These are phyloP conservation scores for Cytospora mali DNA, from an alignment of 2,329 filamentous ascomycete species.

Conservation along the genomic window DNA sequence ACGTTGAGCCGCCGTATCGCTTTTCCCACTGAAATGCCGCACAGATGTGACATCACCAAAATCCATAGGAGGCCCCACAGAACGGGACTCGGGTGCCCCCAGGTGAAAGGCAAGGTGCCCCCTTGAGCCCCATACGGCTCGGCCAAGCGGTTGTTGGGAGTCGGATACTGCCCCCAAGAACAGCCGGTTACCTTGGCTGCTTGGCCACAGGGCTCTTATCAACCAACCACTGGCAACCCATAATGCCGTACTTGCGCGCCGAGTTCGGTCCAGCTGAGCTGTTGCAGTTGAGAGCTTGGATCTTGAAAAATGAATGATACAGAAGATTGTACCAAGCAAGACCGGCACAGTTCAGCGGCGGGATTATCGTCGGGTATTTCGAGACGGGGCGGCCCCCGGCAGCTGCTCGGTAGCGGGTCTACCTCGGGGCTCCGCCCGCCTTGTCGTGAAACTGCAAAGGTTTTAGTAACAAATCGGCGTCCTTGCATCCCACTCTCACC, in stretches of 20 bases:
- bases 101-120: background rate
- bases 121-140: background rate
- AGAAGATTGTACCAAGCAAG: background rate
- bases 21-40: background rate
- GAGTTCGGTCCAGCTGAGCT: background rate
- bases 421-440: constrained; percentile 18
- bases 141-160: background rate
- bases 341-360: background rate
- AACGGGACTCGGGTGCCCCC: background rate
- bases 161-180: background rate
- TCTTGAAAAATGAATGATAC: background rate
- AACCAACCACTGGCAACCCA: background rate
- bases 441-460: constrained; percentile 13
- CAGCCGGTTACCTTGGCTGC: background rate
- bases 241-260: background rate
- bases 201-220: background rate
- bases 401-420: background rate
- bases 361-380: background rate
- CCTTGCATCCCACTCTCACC: background rate
- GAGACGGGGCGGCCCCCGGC: background rate
- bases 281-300: background rate
- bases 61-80: constrained; percentile 1
- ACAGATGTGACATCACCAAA: background rate
- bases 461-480: constrained; percentile 11
- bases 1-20: background rate